Percentiles rank a stretch among this genome's conserved stretches.
These are phyloP conservation scores for Plectosphaerella cucumerina DNA, from an alignment of 2,329 filamentous ascomycete genomes.

Conservation along the genomic window DNA sequence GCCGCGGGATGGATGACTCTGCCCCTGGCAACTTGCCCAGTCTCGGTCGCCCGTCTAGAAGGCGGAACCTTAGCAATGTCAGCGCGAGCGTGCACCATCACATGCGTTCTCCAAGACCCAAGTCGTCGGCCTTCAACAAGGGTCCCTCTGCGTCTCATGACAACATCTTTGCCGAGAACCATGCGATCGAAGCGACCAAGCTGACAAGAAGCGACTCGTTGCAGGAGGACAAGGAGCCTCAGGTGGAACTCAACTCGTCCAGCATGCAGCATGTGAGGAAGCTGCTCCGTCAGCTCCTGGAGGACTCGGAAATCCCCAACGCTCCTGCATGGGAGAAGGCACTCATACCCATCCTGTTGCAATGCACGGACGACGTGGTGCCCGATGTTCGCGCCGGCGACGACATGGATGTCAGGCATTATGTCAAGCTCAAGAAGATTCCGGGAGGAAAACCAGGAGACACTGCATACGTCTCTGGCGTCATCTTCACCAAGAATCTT, in stretches of 20 bases:
- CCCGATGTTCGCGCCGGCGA: slow-evolving; percentile 88
- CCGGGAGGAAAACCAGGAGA: slow-evolving; percentile 85
- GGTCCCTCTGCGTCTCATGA: slow-evolving; percentile 50
- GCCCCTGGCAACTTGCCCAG: slow-evolving; percentile 53
- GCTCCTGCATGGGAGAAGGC: slow-evolving; percentile 82
- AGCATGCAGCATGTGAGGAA: slow-evolving; percentile 86
- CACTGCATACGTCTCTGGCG: slow-evolving; percentile 92
- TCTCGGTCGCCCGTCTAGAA: slow-evolving; percentile 59
- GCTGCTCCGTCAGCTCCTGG: slow-evolving; percentile 76
- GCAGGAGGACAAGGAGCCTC: slow-evolving; percentile 67
- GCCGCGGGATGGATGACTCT: slow-evolving; percentile 65
- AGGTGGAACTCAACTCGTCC: slow-evolving; percentile 80
- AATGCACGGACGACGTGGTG: slow-evolving; percentile 90
- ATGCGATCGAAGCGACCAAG: slow-evolving; percentile 38
- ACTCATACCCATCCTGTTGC: slow-evolving; percentile 82
- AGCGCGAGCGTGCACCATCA: slow-evolving; percentile 63
- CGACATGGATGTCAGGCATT: slow-evolving; percentile 95
- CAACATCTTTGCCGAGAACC: slow-evolving; percentile 33
- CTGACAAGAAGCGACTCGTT: slow-evolving; percentile 79
- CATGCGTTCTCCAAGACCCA: slow-evolving; percentile 67
- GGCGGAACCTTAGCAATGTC: slow-evolving; percentile 79
- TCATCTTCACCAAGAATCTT: slow-evolving; percentile 96
- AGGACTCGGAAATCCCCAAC: slow-evolving; percentile 71
- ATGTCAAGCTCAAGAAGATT: slow-evolving; percentile 96
- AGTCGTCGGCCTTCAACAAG: slow-evolving; percentile 49